Percentiles rank a stretch among this genome's conserved stretches.
Evolutionary conservation across 208 protist species (phyloP).

Genomic region (Histomonas meleagridis): DNA sequence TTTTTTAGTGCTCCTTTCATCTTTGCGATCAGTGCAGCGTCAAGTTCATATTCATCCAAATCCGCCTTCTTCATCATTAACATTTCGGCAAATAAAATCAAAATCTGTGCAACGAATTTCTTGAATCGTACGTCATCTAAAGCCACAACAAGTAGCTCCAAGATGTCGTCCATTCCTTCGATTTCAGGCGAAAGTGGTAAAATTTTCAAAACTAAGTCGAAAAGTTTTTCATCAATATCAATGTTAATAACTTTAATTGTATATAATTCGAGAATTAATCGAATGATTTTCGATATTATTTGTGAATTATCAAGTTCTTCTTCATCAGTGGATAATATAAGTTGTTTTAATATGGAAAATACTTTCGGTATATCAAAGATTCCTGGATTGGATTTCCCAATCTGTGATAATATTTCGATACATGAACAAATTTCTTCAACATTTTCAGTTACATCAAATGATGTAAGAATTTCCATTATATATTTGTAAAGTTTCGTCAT

Average conservation of each 20-base stretch:
- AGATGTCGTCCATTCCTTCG: background rate
- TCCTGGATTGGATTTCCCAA: background rate
- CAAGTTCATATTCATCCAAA: background rate
- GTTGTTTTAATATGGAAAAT: background rate
- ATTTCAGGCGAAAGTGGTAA: background rate
- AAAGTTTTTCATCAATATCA: background rate
- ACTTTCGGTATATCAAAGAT: background rate
- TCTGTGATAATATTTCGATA: background rate
- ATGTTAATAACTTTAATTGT: background rate
- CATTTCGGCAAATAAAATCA: background rate
- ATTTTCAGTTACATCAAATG: background rate
- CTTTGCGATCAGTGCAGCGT: background rate
- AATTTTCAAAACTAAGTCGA: background rate
- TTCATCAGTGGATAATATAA: background rate
- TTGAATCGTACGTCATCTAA: background rate
- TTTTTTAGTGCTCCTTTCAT: background rate
- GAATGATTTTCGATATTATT: background rate
- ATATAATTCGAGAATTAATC: no score
- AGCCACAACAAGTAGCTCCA: background rate
- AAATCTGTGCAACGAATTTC: background rate
- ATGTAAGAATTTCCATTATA: background rate
- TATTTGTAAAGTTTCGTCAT: background rate
- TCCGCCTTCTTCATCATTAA: background rate
- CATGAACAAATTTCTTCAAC: background rate
- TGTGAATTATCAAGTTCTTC: background rate